Evolutionary conservation across 2,329 filamentous ascomycete genomes (phyloP).

Genomic region (Colletotrichum gloeosporioides): DNA sequence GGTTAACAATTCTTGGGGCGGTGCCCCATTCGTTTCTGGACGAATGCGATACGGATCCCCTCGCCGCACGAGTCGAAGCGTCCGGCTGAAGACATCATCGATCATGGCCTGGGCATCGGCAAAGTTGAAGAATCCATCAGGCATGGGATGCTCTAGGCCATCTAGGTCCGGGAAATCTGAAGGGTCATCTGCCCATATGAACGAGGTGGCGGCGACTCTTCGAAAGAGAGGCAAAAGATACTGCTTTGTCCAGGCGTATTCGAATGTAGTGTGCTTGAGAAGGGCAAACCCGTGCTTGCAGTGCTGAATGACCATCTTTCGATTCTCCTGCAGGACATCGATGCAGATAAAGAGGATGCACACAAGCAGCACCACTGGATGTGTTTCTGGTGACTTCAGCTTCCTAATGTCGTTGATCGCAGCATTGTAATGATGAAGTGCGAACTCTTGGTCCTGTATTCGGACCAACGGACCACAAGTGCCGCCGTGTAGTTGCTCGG

Average conservation of each 20-base stretch:
- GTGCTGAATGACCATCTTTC: background rate
- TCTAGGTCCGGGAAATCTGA: conserved; percentile 14
- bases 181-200: background rate
- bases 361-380: conserved; percentile 8
- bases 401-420: conserved; percentile 15
- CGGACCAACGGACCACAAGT: background rate
- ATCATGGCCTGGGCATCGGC: background rate
- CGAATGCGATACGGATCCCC: background rate
- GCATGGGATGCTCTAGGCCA: background rate
- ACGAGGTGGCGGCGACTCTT: background rate
- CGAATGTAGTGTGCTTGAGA: background rate
- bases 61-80: background rate
- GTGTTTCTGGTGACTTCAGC: background rate
- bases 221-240: background rate
- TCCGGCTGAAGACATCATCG: background rate
- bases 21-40: background rate
- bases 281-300: background rate
- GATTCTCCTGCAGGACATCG: conserved; percentile 3
- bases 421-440: conserved; percentile 13
- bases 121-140: background rate
- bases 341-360: conserved; percentile 11
- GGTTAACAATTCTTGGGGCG: background rate
- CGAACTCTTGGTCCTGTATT: background rate
- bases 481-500: conserved; percentile 33
- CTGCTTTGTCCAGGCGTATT: background rate